A percentile compares a stretch with the other conserved stretches of the same genome.
phyloP scores from a whole-genome alignment of 2,329 filamentous ascomycete species.

The Arthrobotrys musiformis region DNA sequence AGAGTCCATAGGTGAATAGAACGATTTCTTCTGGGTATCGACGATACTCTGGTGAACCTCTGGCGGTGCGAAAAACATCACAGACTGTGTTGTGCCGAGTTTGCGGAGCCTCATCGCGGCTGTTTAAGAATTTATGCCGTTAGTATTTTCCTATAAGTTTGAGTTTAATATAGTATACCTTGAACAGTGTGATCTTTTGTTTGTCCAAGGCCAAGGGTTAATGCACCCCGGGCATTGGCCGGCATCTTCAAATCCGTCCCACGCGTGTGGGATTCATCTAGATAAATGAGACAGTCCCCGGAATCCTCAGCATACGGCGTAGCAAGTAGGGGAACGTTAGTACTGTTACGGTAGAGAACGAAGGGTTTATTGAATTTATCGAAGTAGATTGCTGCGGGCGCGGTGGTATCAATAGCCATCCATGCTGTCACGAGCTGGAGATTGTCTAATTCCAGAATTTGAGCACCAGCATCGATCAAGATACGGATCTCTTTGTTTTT shows the following conservation, averaged over 20 bases:
- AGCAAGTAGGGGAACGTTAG: constrained; percentile 65
- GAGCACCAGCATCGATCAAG: constrained; percentile 73
- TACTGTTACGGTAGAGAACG: constrained; percentile 64
- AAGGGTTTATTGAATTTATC: constrained; percentile 65
- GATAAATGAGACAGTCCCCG: constrained; percentile 72
- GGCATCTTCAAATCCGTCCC: constrained; percentile 76
- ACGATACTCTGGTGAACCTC: constrained; percentile 71
- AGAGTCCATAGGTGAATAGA: constrained; percentile 63
- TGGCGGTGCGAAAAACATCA: constrained; percentile 66
- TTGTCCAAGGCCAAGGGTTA: constrained; percentile 73
- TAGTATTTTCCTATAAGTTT: background rate
- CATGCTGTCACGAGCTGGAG: constrained; percentile 66
- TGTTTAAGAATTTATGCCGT: background rate
- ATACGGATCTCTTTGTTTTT: constrained; percentile 64
- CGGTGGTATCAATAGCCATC: constrained; percentile 65
- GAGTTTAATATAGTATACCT: constrained; percentile 64
- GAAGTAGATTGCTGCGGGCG: constrained; percentile 69
- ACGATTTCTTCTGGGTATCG: constrained; percentile 53
- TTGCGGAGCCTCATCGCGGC: constrained; percentile 74
- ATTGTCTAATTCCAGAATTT: constrained; percentile 73
- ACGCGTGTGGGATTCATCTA: constrained; percentile 77
- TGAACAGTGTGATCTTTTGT: constrained; percentile 77
- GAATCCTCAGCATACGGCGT: constrained; percentile 70
- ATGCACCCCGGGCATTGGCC: constrained; percentile 70
- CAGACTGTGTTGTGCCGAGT: constrained; percentile 73